Conservation (phyloP, 2,329 filamentous ascomycete species). For the Phialophora tarda region DNA sequence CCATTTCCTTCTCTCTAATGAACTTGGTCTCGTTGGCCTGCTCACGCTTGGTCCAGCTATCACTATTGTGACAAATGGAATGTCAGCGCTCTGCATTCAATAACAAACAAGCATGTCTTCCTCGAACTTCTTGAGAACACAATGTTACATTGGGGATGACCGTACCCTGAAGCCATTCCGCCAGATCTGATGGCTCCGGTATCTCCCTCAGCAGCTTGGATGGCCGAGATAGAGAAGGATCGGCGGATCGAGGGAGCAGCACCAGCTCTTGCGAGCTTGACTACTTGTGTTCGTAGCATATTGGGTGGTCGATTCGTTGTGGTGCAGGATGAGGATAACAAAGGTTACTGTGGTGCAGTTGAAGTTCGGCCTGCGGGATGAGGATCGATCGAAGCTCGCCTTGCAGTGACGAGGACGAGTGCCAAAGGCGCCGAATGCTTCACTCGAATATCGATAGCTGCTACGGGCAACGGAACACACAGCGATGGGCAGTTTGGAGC, state of each 20-base stretch:
- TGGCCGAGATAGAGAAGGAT: constrained; percentile 68
- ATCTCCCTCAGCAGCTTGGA: constrained; percentile 72
- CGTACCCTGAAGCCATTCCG: constrained; percentile 48
- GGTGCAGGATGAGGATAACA: constrained; percentile 12
- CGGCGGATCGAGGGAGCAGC: constrained; percentile 49
- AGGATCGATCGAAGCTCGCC: constrained; percentile 25
- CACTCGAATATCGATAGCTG: neutral
- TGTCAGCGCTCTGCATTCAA: constrained; percentile 3
- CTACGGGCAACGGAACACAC: constrained; percentile 8
- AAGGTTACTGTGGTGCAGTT: constrained; percentile 17
- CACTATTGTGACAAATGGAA: constrained; percentile 3
- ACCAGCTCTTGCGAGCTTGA: constrained; percentile 63
- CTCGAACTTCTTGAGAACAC: neutral
- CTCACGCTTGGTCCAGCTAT: constrained; percentile 90
- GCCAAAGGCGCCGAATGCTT: neutral
- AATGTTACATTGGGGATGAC: constrained; percentile 7
- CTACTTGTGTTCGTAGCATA: constrained; percentile 72
- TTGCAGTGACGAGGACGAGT: constrained; percentile 11
- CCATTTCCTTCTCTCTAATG: constrained; percentile 84
- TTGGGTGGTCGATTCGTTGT: constrained; percentile 40
- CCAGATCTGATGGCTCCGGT: constrained; percentile 59
- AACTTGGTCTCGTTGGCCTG: constrained; percentile 82
- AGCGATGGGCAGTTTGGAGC: neutral
- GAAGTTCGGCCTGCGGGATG: constrained; percentile 25
- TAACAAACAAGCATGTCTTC: neutral